phyloP scores from a whole-genome alignment of 2,329 filamentous ascomycete species.

The Exophiala sideris region DNA sequence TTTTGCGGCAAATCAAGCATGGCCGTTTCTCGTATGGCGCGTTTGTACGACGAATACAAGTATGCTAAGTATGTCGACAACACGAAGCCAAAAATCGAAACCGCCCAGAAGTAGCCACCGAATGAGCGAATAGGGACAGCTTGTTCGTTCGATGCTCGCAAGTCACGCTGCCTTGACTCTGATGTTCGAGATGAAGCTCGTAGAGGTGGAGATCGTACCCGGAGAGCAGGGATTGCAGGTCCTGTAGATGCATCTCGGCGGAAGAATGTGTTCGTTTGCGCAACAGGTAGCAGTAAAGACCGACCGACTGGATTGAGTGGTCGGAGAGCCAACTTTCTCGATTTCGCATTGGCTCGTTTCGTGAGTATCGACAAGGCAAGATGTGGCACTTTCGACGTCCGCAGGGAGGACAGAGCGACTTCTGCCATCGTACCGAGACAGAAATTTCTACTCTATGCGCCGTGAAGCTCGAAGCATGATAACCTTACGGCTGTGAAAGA shows the following conservation, averaged over 20 bases:
- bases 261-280: background rate
- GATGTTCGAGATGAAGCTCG: too few relatives aligned
- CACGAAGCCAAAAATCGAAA: conserved; percentile 38
- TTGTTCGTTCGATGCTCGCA: background rate
- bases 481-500: too few relatives aligned
- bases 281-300: background rate
- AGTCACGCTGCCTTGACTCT: too few relatives aligned
- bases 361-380: conserved; percentile 17
- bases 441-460: too few relatives aligned
- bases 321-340: background rate
- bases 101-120: conserved; percentile 35
- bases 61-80: conserved; percentile 45
- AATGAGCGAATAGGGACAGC: conserved; percentile 20
- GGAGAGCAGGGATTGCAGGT: background rate
- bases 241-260: conserved; percentile 5
- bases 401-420: conserved; percentile 2
- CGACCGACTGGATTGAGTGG: background rate
- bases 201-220: background rate
- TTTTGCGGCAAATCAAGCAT: conserved; percentile 23
- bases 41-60: conserved; percentile 42
- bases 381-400: conserved; percentile 18
- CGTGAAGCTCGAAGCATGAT: too few relatives aligned
- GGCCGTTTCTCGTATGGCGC: conserved; percentile 31
- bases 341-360: conserved; percentile 12
- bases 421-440: conserved; percentile 3